A percentile compares a stretch with the other conserved stretches of the same genome.
These are phyloP conservation scores for Fonsecaea nubica DNA, from an alignment of 2,329 filamentous ascomycete genomes.

Conservation along the genomic window DNA sequence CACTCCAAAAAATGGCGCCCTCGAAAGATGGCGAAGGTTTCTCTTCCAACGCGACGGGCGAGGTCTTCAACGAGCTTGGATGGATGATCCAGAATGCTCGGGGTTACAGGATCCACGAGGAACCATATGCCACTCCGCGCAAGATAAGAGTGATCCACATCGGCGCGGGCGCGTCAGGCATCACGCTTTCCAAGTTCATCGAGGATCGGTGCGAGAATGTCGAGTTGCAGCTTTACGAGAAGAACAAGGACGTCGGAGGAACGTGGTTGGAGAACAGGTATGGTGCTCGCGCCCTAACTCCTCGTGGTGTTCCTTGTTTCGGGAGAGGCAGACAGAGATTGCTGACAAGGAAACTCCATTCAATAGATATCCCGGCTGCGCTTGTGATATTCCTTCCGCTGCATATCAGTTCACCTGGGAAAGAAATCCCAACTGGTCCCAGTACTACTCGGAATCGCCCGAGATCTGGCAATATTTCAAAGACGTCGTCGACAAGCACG, in stretches of 20 bases:
- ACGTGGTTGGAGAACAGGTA: conserved; percentile 45
- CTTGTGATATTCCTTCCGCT: conserved; percentile 53
- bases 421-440: conserved; percentile 35
- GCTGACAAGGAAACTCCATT: background rate
- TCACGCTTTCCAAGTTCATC: conserved; percentile 46
- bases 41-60: conserved; percentile 18
- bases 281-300: background rate
- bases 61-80: conserved; percentile 28
- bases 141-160: conserved; percentile 47
- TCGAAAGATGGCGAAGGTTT: conserved; percentile 30
- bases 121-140: conserved; percentile 26
- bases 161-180: conserved; percentile 51
- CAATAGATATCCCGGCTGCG: conserved; percentile 48
- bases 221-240: conserved; percentile 41
- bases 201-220: conserved; percentile 32
- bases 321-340: background rate
- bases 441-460: conserved; percentile 37
- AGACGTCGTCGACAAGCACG: conserved; percentile 37
- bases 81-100: conserved; percentile 26
- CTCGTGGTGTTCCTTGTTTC: background rate
- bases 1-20: conserved; percentile 15
- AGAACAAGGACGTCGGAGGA: conserved; percentile 43
- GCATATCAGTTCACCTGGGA: conserved; percentile 42
- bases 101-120: conserved; percentile 29
- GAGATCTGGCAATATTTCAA: conserved; percentile 45